Evolutionary conservation across 2,329 filamentous ascomycete species (phyloP).

Genomic region (Penicillium hordei): DNA sequence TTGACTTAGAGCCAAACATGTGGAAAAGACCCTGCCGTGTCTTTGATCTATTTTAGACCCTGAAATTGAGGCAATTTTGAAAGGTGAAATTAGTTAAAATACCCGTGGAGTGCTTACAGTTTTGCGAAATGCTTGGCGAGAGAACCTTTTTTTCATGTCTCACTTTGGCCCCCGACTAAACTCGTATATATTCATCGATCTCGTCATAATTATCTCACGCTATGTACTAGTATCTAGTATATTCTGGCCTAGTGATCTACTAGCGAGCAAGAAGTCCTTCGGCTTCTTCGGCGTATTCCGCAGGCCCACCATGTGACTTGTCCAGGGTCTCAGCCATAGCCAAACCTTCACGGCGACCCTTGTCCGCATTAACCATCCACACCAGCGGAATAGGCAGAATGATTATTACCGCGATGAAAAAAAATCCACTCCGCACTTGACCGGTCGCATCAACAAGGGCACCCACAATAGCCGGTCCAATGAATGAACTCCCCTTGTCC

Average conservation of each 20-base stretch:
- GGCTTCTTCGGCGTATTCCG: constrained; percentile 27
- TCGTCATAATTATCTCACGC: background rate
- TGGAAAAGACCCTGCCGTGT: background rate
- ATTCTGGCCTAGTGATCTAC: background rate
- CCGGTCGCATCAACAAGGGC: constrained; percentile 77
- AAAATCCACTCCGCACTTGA: constrained; percentile 78
- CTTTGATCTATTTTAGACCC: background rate
- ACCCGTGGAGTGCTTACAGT: background rate
- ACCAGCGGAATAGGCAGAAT: constrained; percentile 77
- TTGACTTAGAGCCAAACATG: background rate
- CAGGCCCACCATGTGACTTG: constrained; percentile 15
- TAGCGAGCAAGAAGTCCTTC: constrained; percentile 29
- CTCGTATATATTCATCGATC: background rate
- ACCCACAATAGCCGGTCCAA: constrained; percentile 86
- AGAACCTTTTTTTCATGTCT: too few relatives aligned
- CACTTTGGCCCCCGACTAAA: background rate
- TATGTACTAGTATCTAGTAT: background rate
- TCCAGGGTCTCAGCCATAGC: constrained; percentile 32
- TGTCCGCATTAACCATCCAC: constrained; percentile 61
- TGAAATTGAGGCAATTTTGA: background rate
- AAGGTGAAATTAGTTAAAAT: background rate
- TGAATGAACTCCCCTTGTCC: constrained; percentile 86
- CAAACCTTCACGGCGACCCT: constrained; percentile 35
- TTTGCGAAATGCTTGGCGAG: background rate
- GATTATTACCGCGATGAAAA: constrained; percentile 80